These are phyloP conservation scores for Cyclotella sp. DNA, from an alignment of 108 stramenopile genomes.

Conservation along the genomic window DNA sequence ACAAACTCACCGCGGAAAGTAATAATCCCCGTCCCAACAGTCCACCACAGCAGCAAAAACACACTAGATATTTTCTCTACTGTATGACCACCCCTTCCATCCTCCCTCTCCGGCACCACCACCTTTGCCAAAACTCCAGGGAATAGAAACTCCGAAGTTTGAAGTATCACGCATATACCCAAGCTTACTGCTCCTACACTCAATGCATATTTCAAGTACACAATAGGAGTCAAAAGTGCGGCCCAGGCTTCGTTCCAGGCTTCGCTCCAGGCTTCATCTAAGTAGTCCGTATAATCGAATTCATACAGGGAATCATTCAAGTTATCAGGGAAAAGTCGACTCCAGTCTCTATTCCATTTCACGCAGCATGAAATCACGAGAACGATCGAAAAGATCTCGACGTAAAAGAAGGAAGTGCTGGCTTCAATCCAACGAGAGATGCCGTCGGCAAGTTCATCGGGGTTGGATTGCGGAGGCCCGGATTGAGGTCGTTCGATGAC, in stretches of 20 bases:
- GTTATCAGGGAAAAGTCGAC: too few species aligned
- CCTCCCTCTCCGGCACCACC: slow-evolving; percentile 17
- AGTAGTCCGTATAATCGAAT: too few species aligned
- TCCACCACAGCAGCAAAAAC: slow-evolving; percentile 53
- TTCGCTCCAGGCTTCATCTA: too few species aligned
- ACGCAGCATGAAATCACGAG: slow-evolving; percentile 5
- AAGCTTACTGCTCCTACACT: slow-evolving; percentile 37
- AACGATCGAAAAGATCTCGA: slow-evolving; percentile 13
- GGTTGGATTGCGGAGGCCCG: slow-evolving; percentile 39
- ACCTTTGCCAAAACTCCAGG: slow-evolving; percentile 35
- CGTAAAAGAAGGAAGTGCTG: slow-evolving; percentile 38
- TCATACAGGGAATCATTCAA: too few species aligned
- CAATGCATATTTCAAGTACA: slow-evolving; percentile 26
- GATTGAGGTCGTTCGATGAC: slow-evolving; percentile 19
- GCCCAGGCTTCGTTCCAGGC: too few species aligned
- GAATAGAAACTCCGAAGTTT: slow-evolving; percentile 43
- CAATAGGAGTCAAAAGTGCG: too few species aligned
- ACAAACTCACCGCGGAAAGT: slow-evolving; percentile 39
- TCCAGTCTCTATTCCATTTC: too few species aligned
- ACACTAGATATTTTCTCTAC: slow-evolving; percentile 39
- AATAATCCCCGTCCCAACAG: slow-evolving; percentile 47
- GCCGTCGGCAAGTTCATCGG: slow-evolving; percentile 42
- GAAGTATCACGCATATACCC: slow-evolving; percentile 39
- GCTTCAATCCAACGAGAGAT: slow-evolving; percentile 41
- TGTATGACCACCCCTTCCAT: slow-evolving; percentile 38